Conservation (phyloP, 2,329 filamentous ascomycete genomes). For the Aspergillus quadrilineatus region DNA sequence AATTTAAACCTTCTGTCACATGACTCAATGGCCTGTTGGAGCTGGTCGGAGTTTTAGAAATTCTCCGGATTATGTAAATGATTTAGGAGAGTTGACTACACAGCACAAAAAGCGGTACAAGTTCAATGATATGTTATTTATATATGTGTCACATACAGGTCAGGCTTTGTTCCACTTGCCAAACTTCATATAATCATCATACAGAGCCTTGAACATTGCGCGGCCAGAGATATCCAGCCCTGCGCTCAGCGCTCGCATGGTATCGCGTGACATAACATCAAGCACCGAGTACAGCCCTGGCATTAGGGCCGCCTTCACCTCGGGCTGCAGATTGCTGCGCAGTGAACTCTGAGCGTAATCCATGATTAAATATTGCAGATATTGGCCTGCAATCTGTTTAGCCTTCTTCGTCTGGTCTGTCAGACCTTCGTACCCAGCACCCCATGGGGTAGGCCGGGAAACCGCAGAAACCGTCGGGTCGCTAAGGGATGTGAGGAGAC, state of each 20-base stretch:
- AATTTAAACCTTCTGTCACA: background rate
- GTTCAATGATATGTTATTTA: background rate
- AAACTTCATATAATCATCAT: conserved; percentile 52
- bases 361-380: conserved; percentile 58
- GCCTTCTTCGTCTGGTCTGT: conserved; percentile 61
- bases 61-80: background rate
- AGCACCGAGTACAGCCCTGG: conserved; percentile 55
- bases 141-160: conserved; percentile 4
- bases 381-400: conserved; percentile 57
- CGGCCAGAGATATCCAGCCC: conserved; percentile 53
- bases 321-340: conserved; percentile 48
- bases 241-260: conserved; percentile 52
- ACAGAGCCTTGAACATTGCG: conserved; percentile 54
- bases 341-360: conserved; percentile 57
- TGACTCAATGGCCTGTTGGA: background rate
- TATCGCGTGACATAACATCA: conserved; percentile 53
- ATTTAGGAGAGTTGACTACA: background rate
- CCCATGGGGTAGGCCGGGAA: conserved; percentile 34
- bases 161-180: conserved; percentile 50
- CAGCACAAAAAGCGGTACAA: background rate
- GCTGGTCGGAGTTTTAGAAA: background rate
- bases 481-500: conserved; percentile 60
- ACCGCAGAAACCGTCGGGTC: conserved; percentile 61
- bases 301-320: conserved; percentile 53
- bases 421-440: conserved; percentile 46